Evolutionary conservation across 2,329 filamentous ascomycete genomes (phyloP), one percentile per base, ranked within the genome.

Genomic region (Hypoxylon rubiginosum): DNA sequence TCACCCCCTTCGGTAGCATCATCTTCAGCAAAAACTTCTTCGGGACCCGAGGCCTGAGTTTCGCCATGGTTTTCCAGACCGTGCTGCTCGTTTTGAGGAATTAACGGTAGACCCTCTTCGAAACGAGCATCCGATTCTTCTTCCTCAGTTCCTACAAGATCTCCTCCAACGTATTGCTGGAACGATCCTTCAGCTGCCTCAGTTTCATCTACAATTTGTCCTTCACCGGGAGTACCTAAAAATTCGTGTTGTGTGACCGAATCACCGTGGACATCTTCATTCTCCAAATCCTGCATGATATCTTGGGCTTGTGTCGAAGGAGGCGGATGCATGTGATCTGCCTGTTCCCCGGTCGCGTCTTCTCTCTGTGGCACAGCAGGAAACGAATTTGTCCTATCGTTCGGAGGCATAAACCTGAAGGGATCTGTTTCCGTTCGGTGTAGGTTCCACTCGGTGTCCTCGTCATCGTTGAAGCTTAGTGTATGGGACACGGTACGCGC

Each of bases 51-150:
- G 3, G 68, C 56, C 1, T 57, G 39, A 7, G 78, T 63, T 28
- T 76, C 69, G 30, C 75, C 66, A 11, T 79, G 72, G 7, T 62
- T 66, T 52, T 61, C 66, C 28, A 73, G 65, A 28, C 72, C 70
- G 13, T 76, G 75, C 3, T 69, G 64, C 43, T 79, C 71, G 2
- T 74, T 59, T 52, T 80, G 76, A 19, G 83, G 81, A 71, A 88
- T 88, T 64, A 93, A 78, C 0, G 91, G 90, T 4, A 93, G 64
- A 0, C 91, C 91, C 78, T 93, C 91, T 62, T 92, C 90, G 68
- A 85, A 93, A 48, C 91, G 86, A 24, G 86, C 85, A 26, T 90
- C 86, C 0, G 81, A 79, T 21, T 80, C 80, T 39, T 84, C 80
- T 36, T 81, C 81, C 11, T 81, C 78, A 1, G 76, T 67, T 45